phyloP scores from a whole-genome alignment of 306 rosid genomes.

The Canavalia gladiata region DNA sequence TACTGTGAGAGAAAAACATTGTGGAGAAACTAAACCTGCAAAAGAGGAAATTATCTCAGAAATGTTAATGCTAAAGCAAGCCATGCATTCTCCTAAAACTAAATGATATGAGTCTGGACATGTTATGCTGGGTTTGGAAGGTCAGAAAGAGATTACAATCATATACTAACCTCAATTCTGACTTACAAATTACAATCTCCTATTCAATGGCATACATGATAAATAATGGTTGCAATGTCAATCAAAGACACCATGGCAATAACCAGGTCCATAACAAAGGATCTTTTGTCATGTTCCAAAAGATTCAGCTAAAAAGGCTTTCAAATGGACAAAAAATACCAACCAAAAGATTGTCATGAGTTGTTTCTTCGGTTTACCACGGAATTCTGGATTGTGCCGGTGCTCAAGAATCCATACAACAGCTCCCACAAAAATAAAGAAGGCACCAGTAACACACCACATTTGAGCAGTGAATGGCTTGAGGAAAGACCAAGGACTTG shows the following conservation, averaged over 20 bases:
- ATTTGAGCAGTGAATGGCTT: conserved; percentile 83
- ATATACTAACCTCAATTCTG: conserved; percentile 9
- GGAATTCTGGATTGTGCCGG: conserved; percentile 83
- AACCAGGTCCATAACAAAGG: conserved; percentile 2
- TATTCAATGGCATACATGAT: conserved; percentile 7
- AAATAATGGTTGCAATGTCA: conserved; percentile 29
- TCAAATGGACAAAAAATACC: conserved; percentile 50
- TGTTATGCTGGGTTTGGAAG: background rate
- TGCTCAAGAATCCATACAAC: conserved; percentile 99
- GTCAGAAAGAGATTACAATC: conserved; percentile 18
- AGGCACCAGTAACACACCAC: conserved; percentile 86
- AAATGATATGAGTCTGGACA: conserved; percentile 2
- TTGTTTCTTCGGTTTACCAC: conserved; percentile 86
- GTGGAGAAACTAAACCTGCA: conserved; percentile 99
- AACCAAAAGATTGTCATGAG: conserved; percentile 83
- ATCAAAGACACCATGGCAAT: background rate
- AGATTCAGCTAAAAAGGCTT: conserved; percentile 30
- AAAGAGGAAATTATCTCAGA: conserved; percentile 49
- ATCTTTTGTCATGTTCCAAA: conserved; percentile 5
- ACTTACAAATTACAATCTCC: background rate
- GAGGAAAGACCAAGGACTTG: conserved; percentile 95
- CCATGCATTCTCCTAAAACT: conserved; percentile 25
- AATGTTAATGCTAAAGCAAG: conserved; percentile 14
- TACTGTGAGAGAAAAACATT: conserved; percentile 98
- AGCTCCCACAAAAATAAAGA: conserved; percentile 85